Evolutionary conservation across 129 eudicot genomes (phyloP), one percentile per base, ranked within the genome.

Genomic region (Erigeron canadensis): DNA sequence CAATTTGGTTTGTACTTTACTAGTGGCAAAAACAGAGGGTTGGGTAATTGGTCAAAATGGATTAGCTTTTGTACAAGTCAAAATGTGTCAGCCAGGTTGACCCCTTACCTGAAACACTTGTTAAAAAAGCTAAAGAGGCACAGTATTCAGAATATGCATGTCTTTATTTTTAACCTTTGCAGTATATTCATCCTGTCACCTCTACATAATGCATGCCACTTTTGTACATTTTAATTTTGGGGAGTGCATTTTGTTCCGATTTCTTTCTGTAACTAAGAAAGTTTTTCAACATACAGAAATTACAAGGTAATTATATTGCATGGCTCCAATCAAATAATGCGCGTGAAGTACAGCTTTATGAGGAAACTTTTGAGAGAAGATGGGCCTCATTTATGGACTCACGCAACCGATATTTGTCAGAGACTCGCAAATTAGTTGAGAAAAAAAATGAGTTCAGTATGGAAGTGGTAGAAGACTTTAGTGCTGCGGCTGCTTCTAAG

Each of bases 401-500:
- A 38, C 42, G 75, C 7, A 56, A 70, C 69, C 84, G 74, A 16
- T 63, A 50, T 71, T 73, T 85, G 58, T 62, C 79, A 16, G 83
- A 79, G 63, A 81, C 87, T 71, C 82, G 51, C 54, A 80, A 71
- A 19, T 76, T 90, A 71, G 79, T 78, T 38, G 81, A 60, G 65
- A 87, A 77, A 81, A 84, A 83, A 72, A 86, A 75, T 70, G 89
- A 79, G 17, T 61, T 76, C 67, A 79, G 97, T 72, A 51, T 81
- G 22, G 74, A 81, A 77, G 84, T 81, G 10, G 46, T 95, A 18
- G 82, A 78, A 34, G 85, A 83, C 70, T 95, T 85, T 74, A 86
- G 92, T 82, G 96, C 87, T 56, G 76, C 86, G 67, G 96, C 97
- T 63, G 99, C 97, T 74, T 90, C 96, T 18, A 87, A 88, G 79